phyloP scores from a whole-genome alignment of 352 stramenopile genomes.

The Hyaloperonospora brassicae region DNA sequence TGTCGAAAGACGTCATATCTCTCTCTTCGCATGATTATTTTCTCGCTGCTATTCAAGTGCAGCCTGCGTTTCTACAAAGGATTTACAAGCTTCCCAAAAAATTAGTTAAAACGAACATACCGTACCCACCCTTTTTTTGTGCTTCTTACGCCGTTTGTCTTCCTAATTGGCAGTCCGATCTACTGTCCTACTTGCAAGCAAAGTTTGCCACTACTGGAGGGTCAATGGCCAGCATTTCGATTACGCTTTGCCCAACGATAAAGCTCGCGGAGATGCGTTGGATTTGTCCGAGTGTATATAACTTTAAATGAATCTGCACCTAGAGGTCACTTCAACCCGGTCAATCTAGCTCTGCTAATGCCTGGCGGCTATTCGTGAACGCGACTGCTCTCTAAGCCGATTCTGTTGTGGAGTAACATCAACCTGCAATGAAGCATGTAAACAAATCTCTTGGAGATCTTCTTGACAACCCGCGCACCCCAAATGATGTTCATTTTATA shows the following conservation, averaged over 20 bases:
- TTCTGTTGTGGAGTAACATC: constrained; percentile 8
- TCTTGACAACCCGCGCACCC: background rate
- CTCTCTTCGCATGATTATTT: background rate
- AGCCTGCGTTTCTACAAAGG: background rate
- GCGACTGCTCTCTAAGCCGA: background rate
- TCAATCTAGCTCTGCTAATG: constrained; percentile 3
- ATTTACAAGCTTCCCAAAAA: background rate
- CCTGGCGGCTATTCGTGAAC: background rate
- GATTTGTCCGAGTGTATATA: background rate
- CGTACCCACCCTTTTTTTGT: background rate
- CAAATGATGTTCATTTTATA: background rate
- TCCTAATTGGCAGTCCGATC: background rate
- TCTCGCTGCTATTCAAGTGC: background rate
- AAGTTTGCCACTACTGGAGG: background rate
- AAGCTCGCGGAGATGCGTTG: background rate
- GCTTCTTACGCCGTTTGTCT: background rate
- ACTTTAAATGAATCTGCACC: constrained; percentile 9
- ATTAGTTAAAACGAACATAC: background rate
- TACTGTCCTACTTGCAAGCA: background rate
- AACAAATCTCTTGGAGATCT: background rate
- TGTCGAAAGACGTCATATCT: background rate
- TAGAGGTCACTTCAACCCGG: constrained; percentile 5
- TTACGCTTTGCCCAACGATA: background rate
- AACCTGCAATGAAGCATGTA: background rate
- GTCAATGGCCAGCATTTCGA: background rate